A percentile compares a stretch with the other conserved stretches of the same genome.
Conservation (phyloP, 768 basidiomycete species). For the Termitomyces sp. region DNA sequence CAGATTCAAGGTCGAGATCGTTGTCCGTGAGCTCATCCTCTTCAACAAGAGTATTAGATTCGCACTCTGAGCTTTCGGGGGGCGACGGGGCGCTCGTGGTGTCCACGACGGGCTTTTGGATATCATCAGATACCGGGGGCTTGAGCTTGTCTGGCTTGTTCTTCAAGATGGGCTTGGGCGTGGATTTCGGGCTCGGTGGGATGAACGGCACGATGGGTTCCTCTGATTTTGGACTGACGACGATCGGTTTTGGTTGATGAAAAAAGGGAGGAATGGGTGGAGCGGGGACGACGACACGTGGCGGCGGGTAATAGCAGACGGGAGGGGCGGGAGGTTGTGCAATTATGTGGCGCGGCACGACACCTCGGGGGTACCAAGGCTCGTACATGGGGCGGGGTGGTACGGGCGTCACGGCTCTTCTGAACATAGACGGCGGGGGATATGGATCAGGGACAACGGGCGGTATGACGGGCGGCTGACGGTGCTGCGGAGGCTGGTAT, state of each 20-base stretch:
- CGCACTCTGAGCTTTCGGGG: not conserved
- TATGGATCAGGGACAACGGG: not conserved
- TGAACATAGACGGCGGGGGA: not conserved
- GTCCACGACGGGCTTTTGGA: not conserved
- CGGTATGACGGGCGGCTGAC: not conserved
- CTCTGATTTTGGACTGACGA: not conserved
- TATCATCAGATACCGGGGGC: not conserved
- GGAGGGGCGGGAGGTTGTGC: not conserved
- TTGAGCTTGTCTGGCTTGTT: not conserved
- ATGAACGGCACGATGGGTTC: conserved; percentile 1
- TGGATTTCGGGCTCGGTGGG: not conserved
- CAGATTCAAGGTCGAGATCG: not conserved
- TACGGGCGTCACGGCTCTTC: not conserved
- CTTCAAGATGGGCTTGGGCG: not conserved
- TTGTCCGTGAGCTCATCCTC: not conserved
- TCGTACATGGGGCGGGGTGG: not conserved
- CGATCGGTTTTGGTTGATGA: not conserved
- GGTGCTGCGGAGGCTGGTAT: not conserved
- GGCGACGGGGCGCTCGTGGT: not conserved
- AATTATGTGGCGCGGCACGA: not conserved
- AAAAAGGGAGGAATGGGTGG: not conserved
- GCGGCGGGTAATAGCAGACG: not conserved
- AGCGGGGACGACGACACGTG: not conserved
- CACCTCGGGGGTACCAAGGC: conserved; percentile 2
- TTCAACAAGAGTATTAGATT: not conserved